phyloP scores from a whole-genome alignment of 805 yeast genomes.

The Komagataella phaffii region DNA sequence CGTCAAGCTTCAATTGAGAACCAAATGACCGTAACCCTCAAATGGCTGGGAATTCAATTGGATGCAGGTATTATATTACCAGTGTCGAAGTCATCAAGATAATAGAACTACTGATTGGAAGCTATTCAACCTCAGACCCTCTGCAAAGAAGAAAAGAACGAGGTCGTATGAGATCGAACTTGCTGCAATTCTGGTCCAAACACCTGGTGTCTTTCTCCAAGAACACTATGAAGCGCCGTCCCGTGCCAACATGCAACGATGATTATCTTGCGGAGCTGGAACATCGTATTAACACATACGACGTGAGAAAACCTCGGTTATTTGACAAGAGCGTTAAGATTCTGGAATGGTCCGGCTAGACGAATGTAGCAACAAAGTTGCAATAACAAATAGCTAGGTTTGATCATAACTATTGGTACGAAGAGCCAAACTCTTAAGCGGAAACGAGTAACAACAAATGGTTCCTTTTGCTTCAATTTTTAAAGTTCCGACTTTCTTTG shows the following conservation, averaged over 20 bases:
- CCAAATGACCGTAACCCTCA: too few relatives aligned
- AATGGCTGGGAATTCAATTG: too few relatives aligned
- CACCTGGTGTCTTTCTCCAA: conserved; percentile 39
- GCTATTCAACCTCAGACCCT: conserved; percentile 24
- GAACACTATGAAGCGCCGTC: conserved; percentile 4
- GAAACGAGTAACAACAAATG: too few relatives aligned
- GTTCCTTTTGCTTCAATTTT: too few relatives aligned
- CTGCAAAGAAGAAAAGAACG: conserved; percentile 45
- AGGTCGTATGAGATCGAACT: conserved; percentile 50
- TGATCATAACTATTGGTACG: too few relatives aligned
- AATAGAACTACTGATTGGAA: conserved; percentile 46
- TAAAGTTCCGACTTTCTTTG: too few relatives aligned
- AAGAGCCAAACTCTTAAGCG: too few relatives aligned
- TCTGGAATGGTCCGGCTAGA: conserved; percentile 46
- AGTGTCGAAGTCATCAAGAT: conserved; percentile 55
- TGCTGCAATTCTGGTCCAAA: conserved; percentile 56
- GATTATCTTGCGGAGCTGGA: conserved; percentile 39
- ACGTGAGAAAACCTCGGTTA: conserved; percentile 49
- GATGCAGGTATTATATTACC: conserved; percentile 33
- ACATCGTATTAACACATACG: conserved; percentile 51
- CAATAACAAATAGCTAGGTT: too few relatives aligned
- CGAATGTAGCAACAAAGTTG: too few relatives aligned
- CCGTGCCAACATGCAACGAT: conserved; percentile 5
- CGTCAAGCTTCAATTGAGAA: too few relatives aligned
- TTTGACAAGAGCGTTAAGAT: conserved; percentile 58